A percentile compares a stretch with the other conserved stretches of the same genome.
Evolutionary conservation across 257 asterid species (phyloP).

Genomic region (Perilla frutescens): DNA sequence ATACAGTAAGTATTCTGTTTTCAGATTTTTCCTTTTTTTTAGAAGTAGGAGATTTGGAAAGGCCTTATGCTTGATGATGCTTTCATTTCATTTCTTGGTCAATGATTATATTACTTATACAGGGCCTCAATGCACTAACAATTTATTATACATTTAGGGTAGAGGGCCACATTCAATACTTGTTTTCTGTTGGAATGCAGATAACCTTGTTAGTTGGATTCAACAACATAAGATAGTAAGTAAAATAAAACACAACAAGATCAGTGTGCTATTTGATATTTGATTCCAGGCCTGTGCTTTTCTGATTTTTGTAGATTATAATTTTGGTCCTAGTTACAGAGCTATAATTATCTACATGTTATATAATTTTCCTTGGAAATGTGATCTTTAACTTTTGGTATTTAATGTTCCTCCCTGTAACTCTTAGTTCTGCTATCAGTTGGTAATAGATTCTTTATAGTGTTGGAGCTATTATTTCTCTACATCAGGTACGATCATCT

Average conservation of each 20-base stretch:
- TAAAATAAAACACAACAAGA: neutral
- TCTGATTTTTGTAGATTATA: neutral
- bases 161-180: neutral
- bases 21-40: constrained; percentile 3
- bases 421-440: neutral
- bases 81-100: constrained; percentile 1
- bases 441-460: constrained; percentile 1
- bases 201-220: constrained; percentile 3
- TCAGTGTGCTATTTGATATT: neutral
- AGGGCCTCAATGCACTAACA: neutral
- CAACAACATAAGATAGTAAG: constrained; percentile 4
- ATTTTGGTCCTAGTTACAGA: neutral
- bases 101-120: neutral
- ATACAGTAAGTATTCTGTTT: constrained; percentile 68
- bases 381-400: neutral
- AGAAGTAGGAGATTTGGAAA: neutral
- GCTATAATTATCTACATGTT: constrained; percentile 14
- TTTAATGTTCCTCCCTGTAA: neutral
- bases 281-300: constrained; percentile 10
- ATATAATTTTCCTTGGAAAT: neutral
- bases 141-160: neutral
- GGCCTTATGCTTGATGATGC: constrained; percentile 7
- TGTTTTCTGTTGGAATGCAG: constrained; percentile 6
- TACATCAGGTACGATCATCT: constrained; percentile 25
- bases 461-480: constrained; percentile 17